phyloP scores from a whole-genome alignment of 129 eudicot genomes.

The Smallanthus sonchifolius region DNA sequence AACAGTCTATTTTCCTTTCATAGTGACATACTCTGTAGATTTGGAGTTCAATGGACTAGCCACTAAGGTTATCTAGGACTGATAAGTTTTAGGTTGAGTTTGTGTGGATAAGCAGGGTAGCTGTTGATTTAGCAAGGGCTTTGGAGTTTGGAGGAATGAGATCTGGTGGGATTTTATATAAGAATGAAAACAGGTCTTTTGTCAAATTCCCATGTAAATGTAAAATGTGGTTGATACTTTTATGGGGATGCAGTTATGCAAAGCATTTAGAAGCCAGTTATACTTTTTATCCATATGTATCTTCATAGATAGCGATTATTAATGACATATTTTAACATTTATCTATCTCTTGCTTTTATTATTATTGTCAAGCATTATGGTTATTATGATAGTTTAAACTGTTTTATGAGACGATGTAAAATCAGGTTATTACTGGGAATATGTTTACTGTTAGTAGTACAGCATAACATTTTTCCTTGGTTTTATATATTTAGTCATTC shows the following conservation, averaged over 20 bases:
- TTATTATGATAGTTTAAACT: slow-evolving; percentile 50
- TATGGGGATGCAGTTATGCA: slow-evolving; percentile 28
- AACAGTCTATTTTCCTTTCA: too few relatives aligned
- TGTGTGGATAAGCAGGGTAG: neutral
- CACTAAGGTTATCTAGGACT: neutral
- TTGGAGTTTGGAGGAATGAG: slow-evolving; percentile 16
- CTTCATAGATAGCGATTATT: slow-evolving; percentile 13
- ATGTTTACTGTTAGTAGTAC: slow-evolving; percentile 10
- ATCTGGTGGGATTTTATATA: slow-evolving; percentile 19
- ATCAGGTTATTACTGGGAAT: slow-evolving; percentile 35
- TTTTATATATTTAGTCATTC: neutral
- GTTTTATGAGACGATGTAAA: slow-evolving; percentile 62
- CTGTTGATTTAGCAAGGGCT: slow-evolving; percentile 12
- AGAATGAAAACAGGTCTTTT: slow-evolving; percentile 95
- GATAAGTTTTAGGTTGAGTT: slow-evolving; percentile 1
- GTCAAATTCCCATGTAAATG: slow-evolving; percentile 66
- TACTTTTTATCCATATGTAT: slow-evolving; percentile 43
- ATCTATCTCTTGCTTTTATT: slow-evolving; percentile 15
- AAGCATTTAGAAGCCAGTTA: slow-evolving; percentile 29
- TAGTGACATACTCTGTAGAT: too few relatives aligned
- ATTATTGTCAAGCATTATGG: slow-evolving; percentile 30
- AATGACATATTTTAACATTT: neutral
- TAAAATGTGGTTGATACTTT: slow-evolving; percentile 37
- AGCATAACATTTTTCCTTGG: neutral
- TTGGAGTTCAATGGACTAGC: slow-evolving; percentile 7